phyloP scores from a whole-genome alignment of 176 grass and related monocot genomes.

The Musa beccarii region DNA sequence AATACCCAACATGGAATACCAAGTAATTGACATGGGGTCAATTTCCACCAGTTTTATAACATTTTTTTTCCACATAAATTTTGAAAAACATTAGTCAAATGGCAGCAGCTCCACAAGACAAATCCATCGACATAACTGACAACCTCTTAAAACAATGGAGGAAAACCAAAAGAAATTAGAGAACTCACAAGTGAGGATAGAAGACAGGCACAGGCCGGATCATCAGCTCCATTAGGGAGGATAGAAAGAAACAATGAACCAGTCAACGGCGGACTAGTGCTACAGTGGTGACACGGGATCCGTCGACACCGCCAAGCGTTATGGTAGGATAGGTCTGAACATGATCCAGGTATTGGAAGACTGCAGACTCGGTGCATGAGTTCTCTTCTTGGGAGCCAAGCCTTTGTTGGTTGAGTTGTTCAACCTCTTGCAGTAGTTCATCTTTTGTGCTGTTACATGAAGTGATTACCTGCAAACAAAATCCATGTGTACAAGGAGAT shows the following conservation, averaged over 20 bases:
- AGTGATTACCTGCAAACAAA: conserved; percentile 55
- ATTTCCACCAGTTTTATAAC: no score
- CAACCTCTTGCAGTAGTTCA: conserved; percentile 70
- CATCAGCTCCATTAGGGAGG: no score
- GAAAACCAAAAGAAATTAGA: no score
- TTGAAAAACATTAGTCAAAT: no score
- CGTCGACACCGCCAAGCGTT: conserved; percentile 30
- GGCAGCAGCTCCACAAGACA: no score
- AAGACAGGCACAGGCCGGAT: no score
- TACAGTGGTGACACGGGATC: conserved; percentile 45
- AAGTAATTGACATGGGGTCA: no score
- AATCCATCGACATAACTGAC: no score
- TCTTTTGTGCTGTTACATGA: conserved; percentile 80
- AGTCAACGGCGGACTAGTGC: conserved; percentile 49
- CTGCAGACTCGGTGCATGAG: conserved; percentile 16
- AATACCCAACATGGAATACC: no score
- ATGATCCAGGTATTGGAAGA: conserved; percentile 76
- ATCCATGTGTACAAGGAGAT: not conserved
- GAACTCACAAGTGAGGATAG: no score
- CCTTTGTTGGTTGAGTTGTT: conserved; percentile 61
- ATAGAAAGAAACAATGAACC: not conserved
- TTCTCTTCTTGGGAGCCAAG: conserved; percentile 17
- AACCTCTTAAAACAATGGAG: no score
- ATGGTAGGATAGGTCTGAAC: conserved; percentile 47
- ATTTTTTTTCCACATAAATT: no score